phyloP scores from a whole-genome alignment of 106 monocot genomes.

The Phalaenopsis aphrodite region DNA sequence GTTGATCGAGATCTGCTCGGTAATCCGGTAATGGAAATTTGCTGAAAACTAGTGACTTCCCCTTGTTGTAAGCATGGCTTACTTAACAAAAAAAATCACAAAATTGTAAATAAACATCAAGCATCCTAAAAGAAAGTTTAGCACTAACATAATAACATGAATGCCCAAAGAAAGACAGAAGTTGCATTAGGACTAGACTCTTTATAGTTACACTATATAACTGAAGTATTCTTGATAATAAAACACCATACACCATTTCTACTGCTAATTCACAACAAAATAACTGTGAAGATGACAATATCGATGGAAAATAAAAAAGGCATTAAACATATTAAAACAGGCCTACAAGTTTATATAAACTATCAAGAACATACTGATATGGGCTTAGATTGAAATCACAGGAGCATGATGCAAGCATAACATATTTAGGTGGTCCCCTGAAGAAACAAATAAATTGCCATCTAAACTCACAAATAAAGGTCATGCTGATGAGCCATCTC shows the following conservation, averaged over 20 bases:
- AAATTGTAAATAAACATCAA: constrained; percentile 10
- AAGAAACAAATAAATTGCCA: constrained; percentile 4
- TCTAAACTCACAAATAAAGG: constrained; percentile 73
- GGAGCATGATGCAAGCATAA: too few species aligned
- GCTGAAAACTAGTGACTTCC: constrained; percentile 84
- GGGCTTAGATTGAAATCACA: background rate
- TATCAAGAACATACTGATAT: background rate
- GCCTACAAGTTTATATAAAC: background rate
- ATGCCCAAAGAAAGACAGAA: background rate
- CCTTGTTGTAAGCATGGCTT: constrained; percentile 96
- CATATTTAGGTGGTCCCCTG: background rate
- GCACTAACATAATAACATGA: background rate
- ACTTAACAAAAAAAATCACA: constrained; percentile 41
- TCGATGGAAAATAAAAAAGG: background rate
- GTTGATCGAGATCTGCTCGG: constrained; percentile 94
- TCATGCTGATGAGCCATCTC: constrained; percentile 72
- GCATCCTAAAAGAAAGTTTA: background rate
- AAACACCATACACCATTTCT: background rate
- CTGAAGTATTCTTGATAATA: background rate
- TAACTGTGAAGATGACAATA: background rate
- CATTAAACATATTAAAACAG: background rate
- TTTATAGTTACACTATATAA: background rate
- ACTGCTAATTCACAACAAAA: background rate
- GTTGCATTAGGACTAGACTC: background rate
- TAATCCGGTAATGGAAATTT: constrained; percentile 96